Conservation (phyloP, 805 yeast genomes). For the Danielia oregonensis region DNA sequence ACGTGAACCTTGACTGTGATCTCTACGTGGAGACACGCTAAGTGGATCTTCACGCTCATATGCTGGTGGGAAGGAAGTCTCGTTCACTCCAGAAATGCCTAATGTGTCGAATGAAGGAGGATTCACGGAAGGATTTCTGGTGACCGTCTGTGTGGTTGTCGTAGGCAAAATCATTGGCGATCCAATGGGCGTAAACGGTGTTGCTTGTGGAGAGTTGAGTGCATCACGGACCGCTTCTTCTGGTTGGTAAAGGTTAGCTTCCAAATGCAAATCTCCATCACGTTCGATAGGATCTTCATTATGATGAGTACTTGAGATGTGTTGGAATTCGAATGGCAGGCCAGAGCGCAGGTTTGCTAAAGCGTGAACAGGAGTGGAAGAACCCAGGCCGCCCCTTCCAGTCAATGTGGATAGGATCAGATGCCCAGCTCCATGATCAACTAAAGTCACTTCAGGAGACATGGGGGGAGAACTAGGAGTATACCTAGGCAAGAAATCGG, state of each 20-base stretch:
- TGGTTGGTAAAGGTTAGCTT: slow-evolving; percentile 54
- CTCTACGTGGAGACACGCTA: slow-evolving; percentile 11
- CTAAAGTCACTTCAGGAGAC: slow-evolving; percentile 52
- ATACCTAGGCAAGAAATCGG: slow-evolving; percentile 22
- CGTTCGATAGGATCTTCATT: slow-evolving; percentile 34
- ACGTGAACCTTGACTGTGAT: not conserved
- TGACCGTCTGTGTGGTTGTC: slow-evolving; percentile 15
- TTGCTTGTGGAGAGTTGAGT: slow-evolving; percentile 16
- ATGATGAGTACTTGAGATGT: slow-evolving; percentile 20
- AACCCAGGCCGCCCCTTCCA: slow-evolving; percentile 1
- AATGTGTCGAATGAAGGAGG: slow-evolving; percentile 58
- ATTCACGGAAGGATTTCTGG: slow-evolving; percentile 52
- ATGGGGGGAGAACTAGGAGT: slow-evolving; percentile 42
- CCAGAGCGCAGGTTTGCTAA: slow-evolving; percentile 1
- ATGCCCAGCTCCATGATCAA: slow-evolving; percentile 14
- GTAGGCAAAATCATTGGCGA: slow-evolving; percentile 11
- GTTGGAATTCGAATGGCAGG: slow-evolving; percentile 22
- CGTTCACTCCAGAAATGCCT: slow-evolving; percentile 8
- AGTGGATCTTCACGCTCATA: slow-evolving; percentile 6
- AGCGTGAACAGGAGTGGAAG: slow-evolving; percentile 1
- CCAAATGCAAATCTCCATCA: slow-evolving; percentile 39
- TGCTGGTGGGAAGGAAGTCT: slow-evolving; percentile 15
- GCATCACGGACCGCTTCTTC: slow-evolving; percentile 22
- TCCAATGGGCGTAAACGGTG: slow-evolving; percentile 11
- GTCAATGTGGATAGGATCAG: slow-evolving; percentile 5